Base-by-base conservation (phyloP, 768 basidiomycete genomes). In the Kwoniella bestiolae region DNA sequence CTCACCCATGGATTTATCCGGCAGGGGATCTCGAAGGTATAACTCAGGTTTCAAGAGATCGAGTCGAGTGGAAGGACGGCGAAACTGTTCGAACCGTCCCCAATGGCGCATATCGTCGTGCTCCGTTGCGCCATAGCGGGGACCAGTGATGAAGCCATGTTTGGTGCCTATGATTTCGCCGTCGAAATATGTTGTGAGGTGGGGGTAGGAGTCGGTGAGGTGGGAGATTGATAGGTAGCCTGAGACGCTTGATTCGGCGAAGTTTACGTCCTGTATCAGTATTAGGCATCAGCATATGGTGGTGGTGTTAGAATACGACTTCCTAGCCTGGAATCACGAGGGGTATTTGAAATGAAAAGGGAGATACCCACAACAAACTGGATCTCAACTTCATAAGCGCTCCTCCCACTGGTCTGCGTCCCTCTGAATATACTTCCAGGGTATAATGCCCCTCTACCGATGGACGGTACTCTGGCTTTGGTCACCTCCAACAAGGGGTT, bases 131-230 rank as follows among this genome's bases (percentile, higher is more conserved):
- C 76, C 72, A 57, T 68, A 78, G 34, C 72, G 46, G 2, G 68
- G 23, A 2, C 93, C 93, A 4, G 95, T 98, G 74, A 93, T 80
- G 80, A 98, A 97, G 9, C 94, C 95, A 78, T 93, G 88, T 23
- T 91, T 87, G 65, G 85, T 87, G 18, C 94, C 94, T 69, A 97
- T 94, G 68, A 97, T 92, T 80, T 97, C 92, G 52, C 94, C 94
- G 75, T 94, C 92, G 81, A 97, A 97, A 77, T 93, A 96, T 2
- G 94, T 97, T 5, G 94, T 96, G 45, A 97, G 86, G 80, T 94
- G 91, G 16, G 94, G 94, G 87, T 92, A 94, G 75, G 95, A 91
- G 71, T 94, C 88, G 44, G 94, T 97, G 56, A 97, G 83, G 29
- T 92, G 92, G 18, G 90, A 89, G 78, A 98, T 98, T 65, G 90